These are phyloP conservation scores for Vitis riparia DNA, from an alignment of 164 flowering plant genomes.

Conservation along the genomic window DNA sequence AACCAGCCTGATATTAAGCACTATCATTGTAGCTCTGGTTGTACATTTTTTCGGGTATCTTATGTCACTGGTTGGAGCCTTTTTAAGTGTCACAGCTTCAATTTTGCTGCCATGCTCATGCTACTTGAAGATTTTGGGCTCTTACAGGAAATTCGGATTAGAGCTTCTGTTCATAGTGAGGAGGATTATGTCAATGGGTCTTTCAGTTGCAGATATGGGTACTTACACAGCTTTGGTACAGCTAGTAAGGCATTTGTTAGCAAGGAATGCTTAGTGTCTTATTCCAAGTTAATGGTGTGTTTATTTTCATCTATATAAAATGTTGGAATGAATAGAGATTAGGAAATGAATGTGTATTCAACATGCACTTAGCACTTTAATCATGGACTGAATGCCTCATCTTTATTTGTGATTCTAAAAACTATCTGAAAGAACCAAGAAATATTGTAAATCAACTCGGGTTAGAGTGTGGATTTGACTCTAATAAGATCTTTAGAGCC, in stretches of 20 bases:
- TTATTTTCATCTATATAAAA: too few species aligned
- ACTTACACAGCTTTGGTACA: constrained; percentile 25
- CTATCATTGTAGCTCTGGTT: constrained; percentile 28
- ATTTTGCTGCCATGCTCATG: constrained; percentile 44
- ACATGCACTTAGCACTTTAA: too few species aligned
- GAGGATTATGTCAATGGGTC: constrained; percentile 21
- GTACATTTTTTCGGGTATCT: constrained; percentile 39
- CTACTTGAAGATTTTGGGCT: constrained; percentile 36
- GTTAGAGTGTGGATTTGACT: too few species aligned
- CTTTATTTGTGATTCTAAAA: too few species aligned
- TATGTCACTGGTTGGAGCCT: constrained; percentile 45
- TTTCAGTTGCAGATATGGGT: constrained; percentile 23
- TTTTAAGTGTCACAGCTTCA: constrained; percentile 33
- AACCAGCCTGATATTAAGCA: constrained; percentile 21
- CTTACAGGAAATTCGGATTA: constrained; percentile 12
- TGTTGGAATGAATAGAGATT: too few species aligned
- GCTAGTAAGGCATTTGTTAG: neutral
- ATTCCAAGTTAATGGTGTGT: too few species aligned
- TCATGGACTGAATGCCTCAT: too few species aligned
- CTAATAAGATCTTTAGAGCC: too few species aligned
- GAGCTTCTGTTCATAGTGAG: constrained; percentile 18
- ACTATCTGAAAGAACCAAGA: too few species aligned
- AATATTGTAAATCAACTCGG: too few species aligned
- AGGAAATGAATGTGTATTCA: too few species aligned
- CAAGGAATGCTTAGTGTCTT: too few species aligned